phyloP scores from a whole-genome alignment of 2,329 filamentous ascomycete species.

The Cladosporium sp. region DNA sequence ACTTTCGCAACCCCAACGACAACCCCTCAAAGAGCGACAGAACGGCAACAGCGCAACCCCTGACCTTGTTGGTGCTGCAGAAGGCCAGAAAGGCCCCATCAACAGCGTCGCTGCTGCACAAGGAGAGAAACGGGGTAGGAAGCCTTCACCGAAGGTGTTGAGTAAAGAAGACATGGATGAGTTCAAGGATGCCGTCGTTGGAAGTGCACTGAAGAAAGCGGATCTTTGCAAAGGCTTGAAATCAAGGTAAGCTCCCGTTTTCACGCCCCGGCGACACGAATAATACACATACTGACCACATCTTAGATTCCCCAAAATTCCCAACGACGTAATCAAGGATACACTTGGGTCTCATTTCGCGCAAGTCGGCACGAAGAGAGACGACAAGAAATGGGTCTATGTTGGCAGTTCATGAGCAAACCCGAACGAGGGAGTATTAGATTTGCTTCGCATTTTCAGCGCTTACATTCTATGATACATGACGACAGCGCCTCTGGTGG shows the following conservation, averaged over 20 bases:
- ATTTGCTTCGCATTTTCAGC: not conserved
- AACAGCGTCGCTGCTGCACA: slow-evolving; percentile 23
- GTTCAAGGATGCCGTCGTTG: slow-evolving; percentile 67
- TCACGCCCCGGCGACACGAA: not conserved
- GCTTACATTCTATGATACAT: slow-evolving; percentile 10
- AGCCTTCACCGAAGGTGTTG: slow-evolving; percentile 43
- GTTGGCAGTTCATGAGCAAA: slow-evolving; percentile 16
- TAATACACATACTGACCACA: slow-evolving; percentile 13
- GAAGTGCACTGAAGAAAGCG: slow-evolving; percentile 66
- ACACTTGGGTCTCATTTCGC: slow-evolving; percentile 64
- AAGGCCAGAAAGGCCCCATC: slow-evolving; percentile 32
- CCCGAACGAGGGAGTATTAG: not conserved
- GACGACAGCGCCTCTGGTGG: not conserved
- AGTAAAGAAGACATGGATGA: slow-evolving; percentile 57
- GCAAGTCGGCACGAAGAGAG: slow-evolving; percentile 56
- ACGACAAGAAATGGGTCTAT: slow-evolving; percentile 59
- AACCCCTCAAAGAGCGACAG: slow-evolving; percentile 36
- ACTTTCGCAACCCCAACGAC: slow-evolving; percentile 17
- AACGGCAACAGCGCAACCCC: slow-evolving; percentile 24
- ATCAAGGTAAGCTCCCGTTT: slow-evolving; percentile 48
- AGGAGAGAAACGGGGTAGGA: slow-evolving; percentile 30
- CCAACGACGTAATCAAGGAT: slow-evolving; percentile 65
- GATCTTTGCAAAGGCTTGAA: slow-evolving; percentile 72
- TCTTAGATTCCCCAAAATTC: slow-evolving; percentile 60
- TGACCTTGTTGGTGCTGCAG: slow-evolving; percentile 26